Conservation (phyloP, 2,329 filamentous ascomycete species). For the Chalara sp. region DNA sequence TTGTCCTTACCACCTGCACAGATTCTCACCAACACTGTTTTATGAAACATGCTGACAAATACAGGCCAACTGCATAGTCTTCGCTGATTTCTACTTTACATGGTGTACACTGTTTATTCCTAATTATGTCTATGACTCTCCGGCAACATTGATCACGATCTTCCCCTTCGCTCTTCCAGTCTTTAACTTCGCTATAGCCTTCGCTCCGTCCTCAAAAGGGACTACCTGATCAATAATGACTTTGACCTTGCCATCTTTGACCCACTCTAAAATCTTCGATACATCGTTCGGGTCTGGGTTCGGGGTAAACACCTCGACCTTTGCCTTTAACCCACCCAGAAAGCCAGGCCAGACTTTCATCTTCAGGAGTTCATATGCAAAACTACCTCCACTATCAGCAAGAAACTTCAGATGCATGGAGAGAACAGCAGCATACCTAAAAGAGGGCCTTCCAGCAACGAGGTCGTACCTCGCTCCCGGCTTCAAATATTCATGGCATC, state of each 20-base stretch:
- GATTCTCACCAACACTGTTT: too few relatives aligned
- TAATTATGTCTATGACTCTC: too few relatives aligned
- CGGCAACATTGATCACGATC: conserved; percentile 35
- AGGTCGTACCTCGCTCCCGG: conserved; percentile 9
- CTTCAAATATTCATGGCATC: conserved; percentile 13
- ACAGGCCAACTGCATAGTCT: too few relatives aligned
- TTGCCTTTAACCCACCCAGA: conserved; percentile 23
- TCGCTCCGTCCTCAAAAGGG: conserved; percentile 47
- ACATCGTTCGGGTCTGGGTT: conserved; percentile 42
- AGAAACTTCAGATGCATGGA: too few relatives aligned
- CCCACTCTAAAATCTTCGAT: conserved; percentile 43
- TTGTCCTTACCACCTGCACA: too few relatives aligned
- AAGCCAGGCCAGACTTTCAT: conserved; percentile 8
- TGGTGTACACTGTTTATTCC: too few relatives aligned
- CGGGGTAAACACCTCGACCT: conserved; percentile 40
- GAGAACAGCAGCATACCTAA: not conserved
- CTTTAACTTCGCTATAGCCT: conserved; percentile 54
- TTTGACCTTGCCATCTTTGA: conserved; percentile 52
- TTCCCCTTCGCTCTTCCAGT: conserved; percentile 51
- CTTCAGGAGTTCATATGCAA: conserved; percentile 3
- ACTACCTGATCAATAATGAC: conserved; percentile 48
- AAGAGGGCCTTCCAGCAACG: conserved; percentile 55
- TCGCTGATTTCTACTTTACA: too few relatives aligned
- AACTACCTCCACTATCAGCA: too few relatives aligned
- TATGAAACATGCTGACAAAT: too few relatives aligned